These are phyloP conservation scores for Calocera viscosa DNA, from an alignment of 768 basidiomycete species.

Conservation along the genomic window DNA sequence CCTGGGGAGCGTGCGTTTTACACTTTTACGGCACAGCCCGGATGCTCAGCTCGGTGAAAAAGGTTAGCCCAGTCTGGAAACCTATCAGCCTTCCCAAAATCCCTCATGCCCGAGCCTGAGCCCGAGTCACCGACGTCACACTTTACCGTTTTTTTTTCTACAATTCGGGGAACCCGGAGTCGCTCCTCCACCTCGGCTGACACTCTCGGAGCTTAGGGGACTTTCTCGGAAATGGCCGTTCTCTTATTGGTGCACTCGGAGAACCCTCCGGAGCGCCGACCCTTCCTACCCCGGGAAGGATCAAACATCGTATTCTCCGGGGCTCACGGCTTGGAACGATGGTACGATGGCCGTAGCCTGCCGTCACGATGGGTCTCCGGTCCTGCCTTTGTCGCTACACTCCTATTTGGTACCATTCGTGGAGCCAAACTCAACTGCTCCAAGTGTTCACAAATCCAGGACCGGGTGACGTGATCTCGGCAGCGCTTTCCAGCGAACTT, in stretches of 20 bases:
- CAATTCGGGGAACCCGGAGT: not conserved
- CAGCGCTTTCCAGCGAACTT: not conserved
- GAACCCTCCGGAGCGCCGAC: conserved; percentile 5
- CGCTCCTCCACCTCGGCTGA: not conserved
- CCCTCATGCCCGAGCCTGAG: not conserved
- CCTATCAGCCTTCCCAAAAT: not conserved
- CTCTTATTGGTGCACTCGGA: not conserved
- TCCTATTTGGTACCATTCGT: not conserved
- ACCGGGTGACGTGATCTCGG: not conserved
- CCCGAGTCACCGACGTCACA: not conserved
- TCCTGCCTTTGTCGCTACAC: not conserved
- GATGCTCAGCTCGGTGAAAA: not conserved
- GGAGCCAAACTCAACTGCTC: not conserved
- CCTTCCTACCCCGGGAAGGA: not conserved
- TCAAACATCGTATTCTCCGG: not conserved
- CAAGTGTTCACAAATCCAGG: not conserved
- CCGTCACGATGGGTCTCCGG: not conserved
- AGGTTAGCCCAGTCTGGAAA: not conserved
- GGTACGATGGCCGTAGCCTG: not conserved
- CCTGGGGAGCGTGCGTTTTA: not conserved
- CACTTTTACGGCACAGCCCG: not conserved
- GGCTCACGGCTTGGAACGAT: not conserved
- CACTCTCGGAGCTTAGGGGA: not conserved
- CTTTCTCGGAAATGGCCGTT: not conserved
- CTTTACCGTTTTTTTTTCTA: not conserved